Conservation (phyloP, 208 protist genomes). For the Leishmania lainsoni region DNA sequence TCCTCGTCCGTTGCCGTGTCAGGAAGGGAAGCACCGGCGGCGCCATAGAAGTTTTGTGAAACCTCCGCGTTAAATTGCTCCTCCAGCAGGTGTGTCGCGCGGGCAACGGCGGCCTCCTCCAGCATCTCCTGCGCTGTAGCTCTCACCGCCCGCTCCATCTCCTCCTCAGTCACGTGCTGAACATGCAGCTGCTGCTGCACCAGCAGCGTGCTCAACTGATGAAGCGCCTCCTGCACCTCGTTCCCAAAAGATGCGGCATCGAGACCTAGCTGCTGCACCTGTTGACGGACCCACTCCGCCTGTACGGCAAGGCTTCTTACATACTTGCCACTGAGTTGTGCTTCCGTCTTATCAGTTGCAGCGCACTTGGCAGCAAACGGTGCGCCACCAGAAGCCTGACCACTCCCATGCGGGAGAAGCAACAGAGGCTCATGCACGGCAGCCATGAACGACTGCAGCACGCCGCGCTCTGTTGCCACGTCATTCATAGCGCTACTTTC, state of each 20-base stretch:
- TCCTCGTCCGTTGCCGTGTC: conserved; percentile 31
- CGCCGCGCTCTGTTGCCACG: neutral
- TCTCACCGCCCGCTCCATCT: neutral
- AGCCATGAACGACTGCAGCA: neutral
- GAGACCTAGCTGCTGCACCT: conserved; percentile 10
- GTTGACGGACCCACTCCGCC: conserved; percentile 20
- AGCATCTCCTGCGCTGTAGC: conserved; percentile 11
- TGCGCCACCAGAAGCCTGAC: neutral
- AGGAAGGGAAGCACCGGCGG: neutral
- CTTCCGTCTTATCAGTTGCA: too few species aligned
- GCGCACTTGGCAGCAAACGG: too few species aligned
- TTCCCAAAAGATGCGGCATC: conserved; percentile 8
- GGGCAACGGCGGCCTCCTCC: conserved; percentile 28
- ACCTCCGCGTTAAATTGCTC: conserved; percentile 11
- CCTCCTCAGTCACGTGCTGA: neutral
- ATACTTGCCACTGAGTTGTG: neutral
- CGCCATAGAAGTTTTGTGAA: neutral
- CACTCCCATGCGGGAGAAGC: neutral
- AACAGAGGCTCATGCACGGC: neutral
- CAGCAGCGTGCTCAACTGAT: conserved; percentile 7
- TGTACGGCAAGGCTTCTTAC: neutral
- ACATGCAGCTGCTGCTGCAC: neutral
- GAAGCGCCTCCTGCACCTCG: conserved; percentile 21
- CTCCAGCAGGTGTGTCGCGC: conserved; percentile 14
- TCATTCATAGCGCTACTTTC: neutral